Conservation (phyloP, 805 yeast genomes). For the Cyberlindnera misumaiensis region DNA sequence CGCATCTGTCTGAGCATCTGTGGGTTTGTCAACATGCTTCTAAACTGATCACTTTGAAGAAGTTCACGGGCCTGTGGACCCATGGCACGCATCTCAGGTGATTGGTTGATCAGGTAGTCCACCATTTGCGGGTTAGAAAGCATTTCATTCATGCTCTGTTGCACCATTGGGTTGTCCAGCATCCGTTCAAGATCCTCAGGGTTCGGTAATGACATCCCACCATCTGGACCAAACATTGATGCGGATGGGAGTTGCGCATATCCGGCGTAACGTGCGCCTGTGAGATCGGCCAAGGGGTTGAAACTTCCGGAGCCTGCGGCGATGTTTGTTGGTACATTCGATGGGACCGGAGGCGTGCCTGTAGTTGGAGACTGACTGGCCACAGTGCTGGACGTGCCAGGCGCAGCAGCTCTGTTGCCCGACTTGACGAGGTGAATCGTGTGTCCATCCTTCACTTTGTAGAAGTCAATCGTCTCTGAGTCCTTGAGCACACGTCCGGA, state of each 20-base stretch:
- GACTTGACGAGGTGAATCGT: constrained; percentile 87
- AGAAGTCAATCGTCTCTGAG: constrained; percentile 60
- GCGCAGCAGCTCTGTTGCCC: constrained; percentile 31
- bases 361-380: constrained; percentile 37
- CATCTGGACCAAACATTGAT: constrained; percentile 89
- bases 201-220: constrained; percentile 69
- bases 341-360: constrained; percentile 20
- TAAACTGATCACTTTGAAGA: constrained; percentile 76
- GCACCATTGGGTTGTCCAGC: constrained; percentile 78
- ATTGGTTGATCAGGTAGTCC: constrained; percentile 71
- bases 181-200: constrained; percentile 67
- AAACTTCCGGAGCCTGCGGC: constrained; percentile 85
- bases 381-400: constrained; percentile 36
- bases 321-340: constrained; percentile 67
- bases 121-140: constrained; percentile 83
- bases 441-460: constrained; percentile 81
- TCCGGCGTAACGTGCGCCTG: constrained; percentile 96
- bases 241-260: constrained; percentile 81
- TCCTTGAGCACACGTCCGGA: constrained; percentile 93
- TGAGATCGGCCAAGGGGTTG: constrained; percentile 85
- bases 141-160: constrained; percentile 76
- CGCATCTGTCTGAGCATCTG: constrained; percentile 77
- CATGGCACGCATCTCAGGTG: constrained; percentile 79
- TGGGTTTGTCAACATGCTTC: constrained; percentile 78
- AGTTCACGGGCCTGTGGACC: constrained; percentile 85